These are phyloP conservation scores for Zanthoxylum bungeanum DNA, from an alignment of 345 rosid species.

Conservation along the genomic window DNA sequence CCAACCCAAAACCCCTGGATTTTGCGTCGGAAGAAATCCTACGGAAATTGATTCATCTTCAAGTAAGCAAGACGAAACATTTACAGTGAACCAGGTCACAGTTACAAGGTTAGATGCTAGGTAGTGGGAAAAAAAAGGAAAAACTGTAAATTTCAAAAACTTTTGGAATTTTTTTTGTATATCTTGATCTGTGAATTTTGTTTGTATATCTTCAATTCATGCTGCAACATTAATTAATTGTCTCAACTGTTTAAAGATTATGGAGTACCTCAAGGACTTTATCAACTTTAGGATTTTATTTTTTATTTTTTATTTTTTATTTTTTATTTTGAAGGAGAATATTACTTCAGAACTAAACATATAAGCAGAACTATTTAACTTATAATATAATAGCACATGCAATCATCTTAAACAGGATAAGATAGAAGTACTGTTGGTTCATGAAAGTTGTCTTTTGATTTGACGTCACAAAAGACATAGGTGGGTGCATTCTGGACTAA, in stretches of 20 bases:
- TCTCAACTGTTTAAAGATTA: neutral
- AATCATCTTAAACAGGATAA: too few species aligned
- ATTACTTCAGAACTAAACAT: too few species aligned
- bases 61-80: conserved; percentile 47
- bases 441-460: too few species aligned
- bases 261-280: neutral
- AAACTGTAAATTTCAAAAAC: conserved; percentile 11
- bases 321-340: too few species aligned
- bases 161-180: conserved; percentile 1
- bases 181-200: neutral
- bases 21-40: conserved; percentile 49
- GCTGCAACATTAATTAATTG: neutral
- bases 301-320: too few species aligned
- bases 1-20: conserved; percentile 65
- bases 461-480: too few species aligned
- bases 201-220: neutral
- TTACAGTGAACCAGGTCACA: conserved; percentile 73
- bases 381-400: too few species aligned
- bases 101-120: conserved; percentile 68
- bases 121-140: conserved; percentile 23
- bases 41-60: conserved; percentile 57
- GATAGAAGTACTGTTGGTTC: too few species aligned
- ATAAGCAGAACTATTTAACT: too few species aligned
- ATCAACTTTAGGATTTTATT: neutral
- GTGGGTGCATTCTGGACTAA: too few species aligned